phyloP scores from a whole-genome alignment of 306 rosid genomes.

The Fragaria iinumae region DNA sequence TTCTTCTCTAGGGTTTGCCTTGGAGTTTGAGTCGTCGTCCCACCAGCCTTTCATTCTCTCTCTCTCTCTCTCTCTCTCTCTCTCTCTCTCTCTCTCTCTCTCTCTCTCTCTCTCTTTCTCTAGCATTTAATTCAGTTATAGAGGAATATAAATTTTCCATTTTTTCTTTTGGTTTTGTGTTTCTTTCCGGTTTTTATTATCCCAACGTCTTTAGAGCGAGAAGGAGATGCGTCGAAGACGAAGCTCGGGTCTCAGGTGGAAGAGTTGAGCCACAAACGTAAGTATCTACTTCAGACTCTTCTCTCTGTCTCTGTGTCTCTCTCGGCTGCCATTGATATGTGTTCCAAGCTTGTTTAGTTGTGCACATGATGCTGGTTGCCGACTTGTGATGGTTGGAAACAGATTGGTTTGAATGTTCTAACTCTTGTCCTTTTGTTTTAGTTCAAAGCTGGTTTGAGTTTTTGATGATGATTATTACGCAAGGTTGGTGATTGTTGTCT shows the following conservation, averaged over 20 bases:
- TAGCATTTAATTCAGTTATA: neutral
- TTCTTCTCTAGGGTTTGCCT: constrained; percentile 22
- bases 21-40: constrained; percentile 14
- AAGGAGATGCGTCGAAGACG: constrained; percentile 42
- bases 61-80: neutral
- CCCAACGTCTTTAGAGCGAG: neutral
- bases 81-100: neutral
- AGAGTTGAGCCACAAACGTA: constrained; percentile 26
- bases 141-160: neutral
- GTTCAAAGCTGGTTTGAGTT: neutral
- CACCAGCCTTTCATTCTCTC: neutral
- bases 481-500: neutral
- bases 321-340: neutral
- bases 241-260: constrained; percentile 12
- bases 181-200: constrained; percentile 23
- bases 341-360: neutral
- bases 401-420: neutral
- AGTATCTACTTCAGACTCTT: neutral
- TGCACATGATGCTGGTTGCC: neutral
- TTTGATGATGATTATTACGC: neutral
- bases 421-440: neutral
- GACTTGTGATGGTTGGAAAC: neutral
- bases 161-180: neutral
- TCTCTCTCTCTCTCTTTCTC: constrained; percentile 5
- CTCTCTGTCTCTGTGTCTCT: neutral